Base-by-base conservation (phyloP, 305 asterid species). In the Fraxinus paxiana region DNA sequence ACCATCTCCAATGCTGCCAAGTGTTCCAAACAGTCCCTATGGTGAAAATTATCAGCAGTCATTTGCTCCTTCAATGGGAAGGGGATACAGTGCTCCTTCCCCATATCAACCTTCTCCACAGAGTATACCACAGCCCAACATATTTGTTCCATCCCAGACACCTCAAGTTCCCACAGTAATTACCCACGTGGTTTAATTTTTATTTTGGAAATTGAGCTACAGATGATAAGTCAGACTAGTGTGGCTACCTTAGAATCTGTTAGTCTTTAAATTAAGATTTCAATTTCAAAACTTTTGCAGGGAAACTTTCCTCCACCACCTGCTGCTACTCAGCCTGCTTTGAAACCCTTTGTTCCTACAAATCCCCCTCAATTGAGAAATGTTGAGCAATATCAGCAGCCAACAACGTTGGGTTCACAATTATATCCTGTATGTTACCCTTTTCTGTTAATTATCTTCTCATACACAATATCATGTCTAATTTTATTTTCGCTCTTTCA, bases 361-460 rank as follows among this genome's bases (percentile, higher is more conserved):
- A 93, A 90, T 78, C 91, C 96, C 73, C 98, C 93, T 75, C 41
- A 85, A 75, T 86, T 96, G 81, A 90, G 86, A 88, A 93, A 96
- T 48, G 91, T 86, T 33, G 98, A 91, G 84, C 93, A 91, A 86
- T 96, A 94, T 90, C 98, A 96, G 90, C 99, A 94, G 90, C 97
- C 97, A 31, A 78, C 95, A 48, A 78, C 95, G 51, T 84, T 94
- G 94, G 93, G 91, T 77, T 91, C 98, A 78, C 98, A 96, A 85
- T 86, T 94, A 77, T 96, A 94, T 88, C 93, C 98, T 22, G 99
- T 96, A 96, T 75, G 98, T 83, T 61, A 67, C 79, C 51, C 34
- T 70, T 35, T 8, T 30, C 72, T 54, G 43, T 75, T 54, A 46
- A 34, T 13, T 9, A 12, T 18, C 18, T n/a, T 75, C 59, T 76